Evolutionary conservation across 306 rosid genomes (phyloP).

Genomic region (Glycine tomentella): DNA sequence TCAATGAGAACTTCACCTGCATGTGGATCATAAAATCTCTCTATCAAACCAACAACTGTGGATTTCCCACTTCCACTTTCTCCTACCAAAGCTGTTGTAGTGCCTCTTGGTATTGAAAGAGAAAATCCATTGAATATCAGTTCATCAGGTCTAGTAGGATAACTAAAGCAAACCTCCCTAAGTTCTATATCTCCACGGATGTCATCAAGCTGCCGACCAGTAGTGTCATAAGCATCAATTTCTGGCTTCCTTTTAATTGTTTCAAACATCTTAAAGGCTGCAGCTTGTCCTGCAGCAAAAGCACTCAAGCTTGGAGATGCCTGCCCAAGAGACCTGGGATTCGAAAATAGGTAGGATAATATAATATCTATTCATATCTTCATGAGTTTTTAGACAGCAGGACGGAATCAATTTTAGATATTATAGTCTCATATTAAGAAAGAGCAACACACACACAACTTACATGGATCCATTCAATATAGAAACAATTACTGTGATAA

Average conservation of each 20-base stretch:
- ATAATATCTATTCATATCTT: not conserved
- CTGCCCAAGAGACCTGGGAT: constrained; percentile 75
- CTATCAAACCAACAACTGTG: constrained; percentile 81
- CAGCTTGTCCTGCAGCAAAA: constrained; percentile 84
- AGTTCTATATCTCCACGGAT: constrained; percentile 60
- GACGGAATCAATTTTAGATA: not conserved
- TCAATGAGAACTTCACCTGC: constrained; percentile 82
- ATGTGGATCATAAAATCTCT: constrained; percentile 88
- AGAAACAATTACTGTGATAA: constrained; percentile 63
- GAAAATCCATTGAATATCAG: constrained; percentile 59
- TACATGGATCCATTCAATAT: constrained; percentile 69
- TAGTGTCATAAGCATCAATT: constrained; percentile 70
- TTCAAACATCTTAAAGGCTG: constrained; percentile 88
- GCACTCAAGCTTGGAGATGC: constrained; percentile 89
- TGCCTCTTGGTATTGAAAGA: constrained; percentile 61
- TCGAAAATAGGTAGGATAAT: not conserved
- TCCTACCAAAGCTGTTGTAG: constrained; percentile 80
- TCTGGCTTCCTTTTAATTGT: constrained; percentile 75
- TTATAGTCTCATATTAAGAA: not conserved
- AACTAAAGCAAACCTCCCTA: constrained; percentile 59
- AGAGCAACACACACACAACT: constrained; percentile 37
- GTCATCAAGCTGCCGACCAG: constrained; percentile 59
- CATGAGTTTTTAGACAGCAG: not conserved
- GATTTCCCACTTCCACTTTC: constrained; percentile 94
- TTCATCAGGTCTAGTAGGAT: constrained; percentile 79